A percentile compares a stretch with the other conserved stretches of the same genome.
Evolutionary conservation across 768 basidiomycete species (phyloP).

Genomic region (Coprinopsis sp.): DNA sequence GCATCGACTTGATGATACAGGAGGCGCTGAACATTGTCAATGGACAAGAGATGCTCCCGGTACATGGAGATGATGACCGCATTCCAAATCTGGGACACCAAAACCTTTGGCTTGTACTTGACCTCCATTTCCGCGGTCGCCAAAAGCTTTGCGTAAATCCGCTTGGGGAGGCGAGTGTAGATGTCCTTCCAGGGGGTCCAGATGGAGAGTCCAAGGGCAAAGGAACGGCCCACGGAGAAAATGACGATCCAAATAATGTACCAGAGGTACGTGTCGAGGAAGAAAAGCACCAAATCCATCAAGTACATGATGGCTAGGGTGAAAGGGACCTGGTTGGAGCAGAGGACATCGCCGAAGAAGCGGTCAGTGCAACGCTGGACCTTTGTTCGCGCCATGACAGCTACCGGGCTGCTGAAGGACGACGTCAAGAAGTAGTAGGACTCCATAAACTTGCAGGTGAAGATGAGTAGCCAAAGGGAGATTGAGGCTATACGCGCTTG

Average conservation of each 20-base stretch:
- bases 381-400: constrained; percentile 94
- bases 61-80: constrained; percentile 99
- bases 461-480: constrained; percentile 85
- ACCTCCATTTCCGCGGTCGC: constrained; percentile 98
- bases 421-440: constrained; percentile 98
- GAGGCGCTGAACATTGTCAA: constrained; percentile 96
- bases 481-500: constrained; percentile 80
- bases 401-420: constrained; percentile 94
- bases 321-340: constrained; percentile 91
- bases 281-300: constrained; percentile 97
- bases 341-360: constrained; percentile 74
- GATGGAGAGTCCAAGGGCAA: constrained; percentile 89
- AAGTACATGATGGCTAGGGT: constrained; percentile 97
- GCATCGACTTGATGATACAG: constrained; percentile 96
- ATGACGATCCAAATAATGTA: constrained; percentile 99
- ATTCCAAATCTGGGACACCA: constrained; percentile 99
- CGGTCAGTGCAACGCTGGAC: constrained; percentile 88
- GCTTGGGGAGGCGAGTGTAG: constrained; percentile 91
- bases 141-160: constrained; percentile 95
- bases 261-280: constrained; percentile 99
- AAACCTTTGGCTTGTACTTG: constrained; percentile 99
- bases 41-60: constrained; percentile 94
- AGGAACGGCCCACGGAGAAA: constrained; percentile 87
- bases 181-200: constrained; percentile 99
- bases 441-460: constrained; percentile 94